These are phyloP conservation scores for Sordariomycetes sp. DNA, from an alignment of 2,329 filamentous ascomycete genomes.

Conservation along the genomic window DNA sequence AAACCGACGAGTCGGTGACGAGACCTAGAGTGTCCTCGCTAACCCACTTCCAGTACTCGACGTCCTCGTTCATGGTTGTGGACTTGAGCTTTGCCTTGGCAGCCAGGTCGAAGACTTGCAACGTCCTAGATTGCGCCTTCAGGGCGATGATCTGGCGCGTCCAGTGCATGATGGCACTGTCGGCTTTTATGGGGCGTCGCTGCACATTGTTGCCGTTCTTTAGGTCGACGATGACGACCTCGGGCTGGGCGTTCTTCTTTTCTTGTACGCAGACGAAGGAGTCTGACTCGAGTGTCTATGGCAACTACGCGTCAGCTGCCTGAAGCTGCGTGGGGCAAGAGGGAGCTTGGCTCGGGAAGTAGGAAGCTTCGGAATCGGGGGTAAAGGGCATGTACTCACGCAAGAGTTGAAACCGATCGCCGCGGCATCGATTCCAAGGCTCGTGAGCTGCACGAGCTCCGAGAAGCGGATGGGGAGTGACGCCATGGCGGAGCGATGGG, in stretches of 20 bases:
- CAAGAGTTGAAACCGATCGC: slow-evolving; percentile 69
- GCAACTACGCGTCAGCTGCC: not conserved
- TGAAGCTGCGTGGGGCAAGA: slow-evolving; percentile 1
- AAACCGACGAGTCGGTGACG: slow-evolving; percentile 82
- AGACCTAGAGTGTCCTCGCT: slow-evolving; percentile 78
- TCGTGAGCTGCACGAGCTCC: slow-evolving; percentile 63
- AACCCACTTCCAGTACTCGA: slow-evolving; percentile 99
- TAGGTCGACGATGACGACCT: slow-evolving; percentile 95
- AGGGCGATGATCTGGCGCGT: slow-evolving; percentile 89
- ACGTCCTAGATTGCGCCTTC: slow-evolving; percentile 83
- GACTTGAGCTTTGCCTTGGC: slow-evolving; percentile 95
- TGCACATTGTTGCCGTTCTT: slow-evolving; percentile 96
- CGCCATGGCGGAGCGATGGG: slow-evolving; percentile 30
- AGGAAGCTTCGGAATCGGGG: slow-evolving; percentile 1
- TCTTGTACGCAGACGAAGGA: slow-evolving; percentile 93
- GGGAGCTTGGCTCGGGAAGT: not conserved
- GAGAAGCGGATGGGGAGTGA: slow-evolving; percentile 78
- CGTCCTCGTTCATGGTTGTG: slow-evolving; percentile 89
- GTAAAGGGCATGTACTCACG: slow-evolving; percentile 33
- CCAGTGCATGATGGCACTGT: slow-evolving; percentile 99
- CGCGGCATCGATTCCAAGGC: slow-evolving; percentile 30
- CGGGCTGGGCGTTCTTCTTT: slow-evolving; percentile 75
- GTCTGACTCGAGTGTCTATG: slow-evolving; percentile 93
- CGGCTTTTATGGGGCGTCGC: slow-evolving; percentile 90
- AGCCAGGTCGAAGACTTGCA: slow-evolving; percentile 94